A percentile compares a stretch with the other conserved stretches of the same genome.
Conservation (phyloP, 495 filamentous ascomycete species). For the Aspergillus bertholletiae region DNA sequence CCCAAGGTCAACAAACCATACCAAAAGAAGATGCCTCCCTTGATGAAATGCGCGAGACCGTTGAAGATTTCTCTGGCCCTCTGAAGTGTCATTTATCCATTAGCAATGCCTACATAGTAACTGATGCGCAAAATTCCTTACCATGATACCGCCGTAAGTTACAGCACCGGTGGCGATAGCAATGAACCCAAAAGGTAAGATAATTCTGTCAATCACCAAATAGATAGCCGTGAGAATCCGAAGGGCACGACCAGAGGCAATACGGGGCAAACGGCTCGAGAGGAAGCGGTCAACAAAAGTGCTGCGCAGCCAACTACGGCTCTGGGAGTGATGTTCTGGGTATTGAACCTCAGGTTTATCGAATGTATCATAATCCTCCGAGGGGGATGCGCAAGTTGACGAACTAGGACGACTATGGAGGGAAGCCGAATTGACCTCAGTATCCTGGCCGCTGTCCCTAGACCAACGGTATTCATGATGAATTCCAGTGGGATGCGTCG, state of each 20-base stretch:
- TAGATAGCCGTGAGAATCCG: conserved; percentile 56
- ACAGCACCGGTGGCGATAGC: conserved; percentile 62
- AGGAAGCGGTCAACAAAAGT: conserved; percentile 46
- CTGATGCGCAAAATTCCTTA: conserved; percentile 60
- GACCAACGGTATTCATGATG: conserved; percentile 62
- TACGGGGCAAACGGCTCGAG: conserved; percentile 43
- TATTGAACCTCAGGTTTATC: conserved; percentile 51
- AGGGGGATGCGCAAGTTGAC: conserved; percentile 45
- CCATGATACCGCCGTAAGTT: conserved; percentile 68
- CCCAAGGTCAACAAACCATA: conserved; percentile 86
- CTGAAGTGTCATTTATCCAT: conserved; percentile 39
- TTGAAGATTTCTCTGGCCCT: conserved; percentile 66
- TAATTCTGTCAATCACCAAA: conserved; percentile 55
- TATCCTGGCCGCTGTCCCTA: conserved; percentile 86
- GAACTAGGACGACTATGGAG: conserved; percentile 65
- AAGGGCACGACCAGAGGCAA: conserved; percentile 60
- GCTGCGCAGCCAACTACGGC: conserved; percentile 43
- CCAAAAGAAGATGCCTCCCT: conserved; percentile 97
- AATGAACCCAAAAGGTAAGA: conserved; percentile 62
- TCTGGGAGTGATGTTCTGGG: conserved; percentile 23
- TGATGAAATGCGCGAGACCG: conserved; percentile 90
- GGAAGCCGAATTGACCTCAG: conserved; percentile 67
- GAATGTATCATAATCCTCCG: conserved; percentile 51
- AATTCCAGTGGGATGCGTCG: conserved; percentile 41
- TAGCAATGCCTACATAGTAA: conserved; percentile 58